Evolutionary conservation across 1,284 basidiomycete genomes (phyloP), one percentile per base, ranked within the genome.

Genomic region (Ceratobasidium sp.): DNA sequence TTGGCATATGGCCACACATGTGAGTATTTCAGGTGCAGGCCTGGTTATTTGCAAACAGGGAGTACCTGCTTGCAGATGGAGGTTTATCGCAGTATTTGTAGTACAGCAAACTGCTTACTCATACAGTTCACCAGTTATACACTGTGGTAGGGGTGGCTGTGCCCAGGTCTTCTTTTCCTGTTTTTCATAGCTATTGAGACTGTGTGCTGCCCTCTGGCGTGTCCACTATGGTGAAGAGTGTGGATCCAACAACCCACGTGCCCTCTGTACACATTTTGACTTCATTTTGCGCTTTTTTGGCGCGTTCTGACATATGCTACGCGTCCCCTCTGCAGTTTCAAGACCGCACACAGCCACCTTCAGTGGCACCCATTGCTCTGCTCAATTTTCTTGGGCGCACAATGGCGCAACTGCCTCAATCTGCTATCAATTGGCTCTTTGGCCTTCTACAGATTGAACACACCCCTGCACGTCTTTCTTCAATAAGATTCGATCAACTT

Each of bases 151-250:
- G 33, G 33, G 33, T 33, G 33, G 33, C 33, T 33, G 33, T 33
- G 33, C 33, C 33, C 33, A 33, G 33, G 33, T 33, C 4, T 4
- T 33, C 33, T 33, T 33, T 33, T 33, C 33, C 33, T 33, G 33
- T 33, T 33, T 33, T 33, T 33, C 33, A 33, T 33, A 33, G 33
- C 33, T 33, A 33, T 33, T 33, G 33, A 33, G 33, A 33, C 33
- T 33, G 33, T 33, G 33, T 33, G 33, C 33, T 33, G 33, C 33
- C 33, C 33, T 33, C 33, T 33, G 33, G 33, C 33, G 33, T 33
- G 33, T 66, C 64, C 64, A 66, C 42, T 42, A 42, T 65, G 64
- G 64, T 65, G 64, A 65, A 42, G 23, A 65, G 26, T 46, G 64
- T 46, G 64, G 44, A 57, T 28, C 28, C 20, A 26, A 57, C 26